Conservation (phyloP, 225 moss, liverwort and hornwort genomes). For the Takakia lepidozioides region DNA sequence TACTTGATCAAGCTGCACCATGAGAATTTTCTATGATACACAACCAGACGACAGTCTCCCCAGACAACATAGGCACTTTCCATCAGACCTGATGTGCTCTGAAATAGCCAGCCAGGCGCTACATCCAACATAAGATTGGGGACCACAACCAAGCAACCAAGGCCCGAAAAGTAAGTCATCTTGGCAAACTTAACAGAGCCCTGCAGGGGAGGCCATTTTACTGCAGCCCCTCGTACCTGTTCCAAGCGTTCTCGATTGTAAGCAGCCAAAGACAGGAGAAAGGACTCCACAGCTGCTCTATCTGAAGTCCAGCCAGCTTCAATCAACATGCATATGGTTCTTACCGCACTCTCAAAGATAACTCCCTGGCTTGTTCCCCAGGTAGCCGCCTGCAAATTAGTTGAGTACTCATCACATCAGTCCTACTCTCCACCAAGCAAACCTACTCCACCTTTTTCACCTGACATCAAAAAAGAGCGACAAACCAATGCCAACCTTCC, state of each 20-base stretch:
- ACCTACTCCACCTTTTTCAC: not conserved
- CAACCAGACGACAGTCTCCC: too few relatives aligned
- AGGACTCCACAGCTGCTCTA: constrained; percentile 57
- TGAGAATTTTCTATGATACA: too few relatives aligned
- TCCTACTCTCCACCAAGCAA: not conserved
- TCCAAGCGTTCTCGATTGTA: constrained; percentile 55
- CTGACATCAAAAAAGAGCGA: not conserved
- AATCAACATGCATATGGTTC: constrained; percentile 51
- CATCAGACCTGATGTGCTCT: too few relatives aligned
- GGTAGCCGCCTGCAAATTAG: constrained; percentile 46
- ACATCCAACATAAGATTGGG: too few relatives aligned
- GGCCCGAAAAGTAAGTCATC: too few relatives aligned
- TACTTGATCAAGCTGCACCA: too few relatives aligned
- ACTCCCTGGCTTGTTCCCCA: constrained; percentile 34
- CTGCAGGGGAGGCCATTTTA: too few relatives aligned
- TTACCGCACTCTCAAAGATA: constrained; percentile 42
- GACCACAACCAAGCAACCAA: too few relatives aligned
- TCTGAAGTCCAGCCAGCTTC: constrained; percentile 63
- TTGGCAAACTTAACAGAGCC: too few relatives aligned
- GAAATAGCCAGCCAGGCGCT: too few relatives aligned
- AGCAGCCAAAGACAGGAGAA: constrained; percentile 65
- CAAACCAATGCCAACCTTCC: not conserved
- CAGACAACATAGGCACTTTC: too few relatives aligned
- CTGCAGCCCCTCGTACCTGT: constrained; percentile 25
- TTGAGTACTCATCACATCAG: not conserved